Evolutionary conservation across 208 protist species (phyloP).

Genomic region (Strigomonas oncopelti): DNA sequence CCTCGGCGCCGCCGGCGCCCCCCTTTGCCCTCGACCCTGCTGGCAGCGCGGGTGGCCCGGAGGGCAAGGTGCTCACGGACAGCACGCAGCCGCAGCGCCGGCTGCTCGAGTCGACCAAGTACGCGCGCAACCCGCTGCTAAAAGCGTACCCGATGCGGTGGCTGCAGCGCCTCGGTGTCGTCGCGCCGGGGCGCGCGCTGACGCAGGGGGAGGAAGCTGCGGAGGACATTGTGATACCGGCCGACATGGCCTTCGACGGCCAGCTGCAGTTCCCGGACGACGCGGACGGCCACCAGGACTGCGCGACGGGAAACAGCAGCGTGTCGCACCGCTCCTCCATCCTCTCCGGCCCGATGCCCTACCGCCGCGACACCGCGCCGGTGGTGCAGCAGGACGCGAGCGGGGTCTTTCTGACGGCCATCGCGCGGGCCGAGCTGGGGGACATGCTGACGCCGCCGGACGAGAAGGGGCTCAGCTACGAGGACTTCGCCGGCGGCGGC

Average conservation of each 20-base stretch:
- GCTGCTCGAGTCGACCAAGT: slow-evolving; percentile 4
- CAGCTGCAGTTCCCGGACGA: neutral
- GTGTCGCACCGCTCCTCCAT: neutral
- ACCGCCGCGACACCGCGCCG: slow-evolving; percentile 5
- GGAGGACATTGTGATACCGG: slow-evolving; percentile 2
- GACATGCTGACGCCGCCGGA: neutral
- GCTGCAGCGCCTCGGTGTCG: slow-evolving; percentile 15
- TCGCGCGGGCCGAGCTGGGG: neutral
- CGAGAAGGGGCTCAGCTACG: neutral
- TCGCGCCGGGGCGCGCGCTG: neutral
- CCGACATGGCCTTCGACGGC: slow-evolving; percentile 7
- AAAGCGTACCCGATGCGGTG: slow-evolving; percentile 15
- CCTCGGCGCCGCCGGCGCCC: neutral
- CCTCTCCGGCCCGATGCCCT: neutral
- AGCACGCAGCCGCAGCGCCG: slow-evolving; percentile 1
- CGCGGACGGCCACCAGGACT: neutral
- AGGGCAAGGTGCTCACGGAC: neutral
- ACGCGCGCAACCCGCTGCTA: slow-evolving; percentile 13
- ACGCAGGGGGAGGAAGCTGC: neutral
- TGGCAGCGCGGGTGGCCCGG: neutral
- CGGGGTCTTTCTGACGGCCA: neutral
- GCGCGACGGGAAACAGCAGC: neutral
- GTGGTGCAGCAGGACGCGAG: slow-evolving; percentile 3
- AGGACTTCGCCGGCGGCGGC: neutral
- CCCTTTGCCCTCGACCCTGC: neutral